Percentiles rank a stretch among this genome's conserved stretches.
Conservation (phyloP, 495 filamentous ascomycete genomes). For the Aspergillus baeticus region DNA sequence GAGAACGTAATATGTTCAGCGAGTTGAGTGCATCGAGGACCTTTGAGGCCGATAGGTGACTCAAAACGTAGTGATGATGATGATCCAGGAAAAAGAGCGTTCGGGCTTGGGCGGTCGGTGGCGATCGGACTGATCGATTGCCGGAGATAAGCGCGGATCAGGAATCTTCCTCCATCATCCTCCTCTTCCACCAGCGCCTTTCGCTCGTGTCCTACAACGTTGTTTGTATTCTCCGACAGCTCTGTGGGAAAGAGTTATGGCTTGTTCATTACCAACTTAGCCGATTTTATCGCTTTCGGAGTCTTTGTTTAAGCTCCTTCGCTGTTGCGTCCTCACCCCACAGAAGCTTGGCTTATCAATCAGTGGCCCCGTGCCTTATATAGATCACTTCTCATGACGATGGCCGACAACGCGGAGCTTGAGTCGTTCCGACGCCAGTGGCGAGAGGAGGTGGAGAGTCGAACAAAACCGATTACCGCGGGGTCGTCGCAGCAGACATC, state of each 20-base stretch:
- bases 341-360: conserved; percentile 28
- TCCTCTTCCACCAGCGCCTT: background rate
- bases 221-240: background rate
- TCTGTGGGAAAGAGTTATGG: background rate
- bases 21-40: conserved; percentile 1
- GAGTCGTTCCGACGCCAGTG: conserved; percentile 79
- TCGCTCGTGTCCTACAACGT: background rate
- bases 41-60: conserved; percentile 1
- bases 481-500: conserved; percentile 20
- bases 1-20: background rate
- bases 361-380: conserved; percentile 7
- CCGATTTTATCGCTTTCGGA: background rate
- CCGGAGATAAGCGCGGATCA: conserved; percentile 27
- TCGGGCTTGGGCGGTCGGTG: conserved; percentile 23
- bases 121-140: conserved; percentile 16
- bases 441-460: conserved; percentile 73
- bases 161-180: background rate
- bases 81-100: conserved; percentile 22
- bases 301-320: background rate
- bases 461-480: conserved; percentile 32
- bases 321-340: conserved; percentile 1
- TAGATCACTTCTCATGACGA: conserved; percentile 25
- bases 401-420: conserved; percentile 70
- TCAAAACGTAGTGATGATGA: conserved; percentile 7
- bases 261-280: background rate